A percentile compares a stretch with the other conserved stretches of the same genome.
These are phyloP conservation scores for Fusarium incarnatum DNA, from an alignment of 2,329 filamentous ascomycete genomes.

Conservation along the genomic window DNA sequence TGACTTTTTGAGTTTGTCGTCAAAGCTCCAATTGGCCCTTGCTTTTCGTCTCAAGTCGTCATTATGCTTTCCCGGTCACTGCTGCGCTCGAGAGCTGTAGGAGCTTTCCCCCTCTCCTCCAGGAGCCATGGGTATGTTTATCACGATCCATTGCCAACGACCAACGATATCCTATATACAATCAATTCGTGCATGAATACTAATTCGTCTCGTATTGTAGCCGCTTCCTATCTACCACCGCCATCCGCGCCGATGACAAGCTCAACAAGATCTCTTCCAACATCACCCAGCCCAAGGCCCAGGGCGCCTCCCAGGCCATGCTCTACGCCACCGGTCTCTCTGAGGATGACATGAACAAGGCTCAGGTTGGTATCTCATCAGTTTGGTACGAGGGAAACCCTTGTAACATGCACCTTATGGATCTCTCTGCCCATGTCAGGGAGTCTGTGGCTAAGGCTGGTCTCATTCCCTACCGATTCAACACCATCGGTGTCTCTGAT, in stretches of 20 bases:
- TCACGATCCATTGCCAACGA: not conserved
- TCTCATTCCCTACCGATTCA: slow-evolving; percentile 95
- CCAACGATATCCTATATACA: not conserved
- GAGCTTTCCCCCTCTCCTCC: slow-evolving; percentile 42
- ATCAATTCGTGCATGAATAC: not conserved
- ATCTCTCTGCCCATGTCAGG: slow-evolving; percentile 81
- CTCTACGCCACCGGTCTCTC: slow-evolving; percentile 92
- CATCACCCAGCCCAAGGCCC: slow-evolving; percentile 97
- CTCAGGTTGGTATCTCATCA: slow-evolving; percentile 96
- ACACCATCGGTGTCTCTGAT: slow-evolving; percentile 97
- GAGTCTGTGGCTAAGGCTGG: slow-evolving; percentile 75
- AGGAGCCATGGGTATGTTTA: slow-evolving; percentile 46
- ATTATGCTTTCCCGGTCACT: slow-evolving; percentile 48
- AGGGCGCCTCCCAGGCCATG: slow-evolving; percentile 99
- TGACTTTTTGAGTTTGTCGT: slow-evolving; percentile 19
- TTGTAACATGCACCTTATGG: slow-evolving; percentile 98
- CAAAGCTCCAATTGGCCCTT: slow-evolving; percentile 40
- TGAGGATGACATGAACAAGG: slow-evolving; percentile 91
- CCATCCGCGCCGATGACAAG: slow-evolving; percentile 62
- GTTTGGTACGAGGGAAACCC: slow-evolving; percentile 99
- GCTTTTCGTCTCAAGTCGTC: slow-evolving; percentile 14
- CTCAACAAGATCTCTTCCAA: slow-evolving; percentile 86
- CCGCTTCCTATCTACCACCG: slow-evolving; percentile 63
- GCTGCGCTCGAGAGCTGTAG: slow-evolving; percentile 46
- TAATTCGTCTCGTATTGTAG: slow-evolving; percentile 47